Evolutionary conservation across 345 rosid genomes (phyloP), one percentile per base, ranked within the genome.

Genomic region (Melaleuca quinquenervia): DNA sequence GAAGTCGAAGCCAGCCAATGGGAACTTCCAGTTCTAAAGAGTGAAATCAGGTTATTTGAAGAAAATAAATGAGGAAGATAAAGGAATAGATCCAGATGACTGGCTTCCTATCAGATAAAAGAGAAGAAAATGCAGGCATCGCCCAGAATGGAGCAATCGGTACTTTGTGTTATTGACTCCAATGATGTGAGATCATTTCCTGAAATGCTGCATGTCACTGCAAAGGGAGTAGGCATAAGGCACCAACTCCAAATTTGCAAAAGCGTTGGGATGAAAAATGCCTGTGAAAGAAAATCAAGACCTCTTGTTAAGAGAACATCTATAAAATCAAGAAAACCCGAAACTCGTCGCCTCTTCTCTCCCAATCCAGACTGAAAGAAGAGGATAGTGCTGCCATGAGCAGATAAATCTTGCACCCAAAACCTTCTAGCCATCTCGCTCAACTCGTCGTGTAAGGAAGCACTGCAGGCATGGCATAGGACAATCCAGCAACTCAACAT

Each of bases 401-500:
- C n/a, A 58, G n/a, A 27, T 29, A 58, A 58, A 14, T 58, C 78
- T 32, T 32, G 78, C 48, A 18, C 32, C 78, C 24, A 18, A 70
- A 18, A 70, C 24, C 78, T 32, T 70, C 16, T 20, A 8, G 45
- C 76, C 78, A 22, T 22, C 58, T 70, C 36, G 78, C 78, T 32
- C 78, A 70, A 32, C 45, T 32, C 78, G 32, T 16, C 22, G 12
- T 3, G 48, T 70, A 8, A 70, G 48, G 78, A 70, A 70, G 78
- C 78, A 45, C 78, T 18, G 16, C 45, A 18, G 78, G 48, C 24
- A 20, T 32, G 78, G 78, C 13, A 70, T 18, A 32, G 78, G 48
- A 36, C 45, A 18, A 70, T 70, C 78, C 24, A 18, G 55, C 14
- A 26, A 82, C 74, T 84, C 91, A 96, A 93, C 99, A 96, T 82